Evolutionary conservation across 768 basidiomycete species (phyloP), one percentile per base, ranked within the genome.

Genomic region (Wakefieldia striispora): DNA sequence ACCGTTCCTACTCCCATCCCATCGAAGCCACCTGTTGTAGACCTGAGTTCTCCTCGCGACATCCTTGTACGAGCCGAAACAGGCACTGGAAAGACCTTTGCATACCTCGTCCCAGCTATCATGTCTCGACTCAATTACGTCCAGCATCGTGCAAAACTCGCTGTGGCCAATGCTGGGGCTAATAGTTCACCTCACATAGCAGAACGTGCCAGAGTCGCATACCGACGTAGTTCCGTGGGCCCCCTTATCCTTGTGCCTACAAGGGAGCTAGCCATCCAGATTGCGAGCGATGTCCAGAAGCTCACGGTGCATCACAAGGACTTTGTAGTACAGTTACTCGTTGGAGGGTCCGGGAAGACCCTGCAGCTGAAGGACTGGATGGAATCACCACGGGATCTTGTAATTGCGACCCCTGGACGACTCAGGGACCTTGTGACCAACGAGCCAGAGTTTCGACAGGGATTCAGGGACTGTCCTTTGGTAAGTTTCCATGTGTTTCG

Each of bases 321-420:
- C 21, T 80, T 91, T 54, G 77, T 84, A 48, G 86, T 91, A 24
- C 77, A 80, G 51, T 68, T 95, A 13, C 76, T 95, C 39, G 81
- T 87, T 42, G 95, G 94, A 11, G 94, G 95, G 10, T 72, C 76
- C 37, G 81, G 77, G 66, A 88, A 84, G 65, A 46, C 72, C 1
- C 56, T 53, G 26, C 94, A 97, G 68, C 65, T 93, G 60, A 72
- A 80, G 8, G 77, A 83, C 1, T 97, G 83, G 81, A 72, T 69
- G 58, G 64, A 69, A 16, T 78, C 81, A 2, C 68, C 83, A 36
- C 80, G 82, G 53, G 93, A 97, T 63, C 81, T 95, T 43, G 82
- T 95, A 38, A 90, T 97, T 29, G 84, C 84, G 1, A 97, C 94
- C 0, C 91, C 94, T n/a, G 94, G 94, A 39, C 80, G 94, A 19